These are phyloP conservation scores for Coemansia sp. DNA, from an alignment of 192 early-diverging fungal genomes.

Conservation along the genomic window DNA sequence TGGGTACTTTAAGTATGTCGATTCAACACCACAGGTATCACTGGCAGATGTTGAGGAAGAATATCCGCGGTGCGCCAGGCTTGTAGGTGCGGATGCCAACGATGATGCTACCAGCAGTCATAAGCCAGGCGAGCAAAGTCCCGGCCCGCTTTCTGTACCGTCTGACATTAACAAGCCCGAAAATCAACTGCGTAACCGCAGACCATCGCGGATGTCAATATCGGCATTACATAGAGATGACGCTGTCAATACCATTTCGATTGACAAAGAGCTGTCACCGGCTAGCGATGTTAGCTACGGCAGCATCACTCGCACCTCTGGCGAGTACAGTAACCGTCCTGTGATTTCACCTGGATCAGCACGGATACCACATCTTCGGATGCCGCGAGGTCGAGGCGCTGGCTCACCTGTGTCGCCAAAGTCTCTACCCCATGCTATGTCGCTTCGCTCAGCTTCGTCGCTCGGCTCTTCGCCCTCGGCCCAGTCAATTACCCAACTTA, in stretches of 20 bases:
- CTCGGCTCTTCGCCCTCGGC: slow-evolving; percentile 33
- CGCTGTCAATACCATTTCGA: background rate
- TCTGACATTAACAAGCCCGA: background rate
- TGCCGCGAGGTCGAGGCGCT: slow-evolving; percentile 12
- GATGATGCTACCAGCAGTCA: background rate
- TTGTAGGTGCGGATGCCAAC: background rate
- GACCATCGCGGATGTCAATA: slow-evolving; percentile 11
- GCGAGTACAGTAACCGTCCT: slow-evolving; percentile 3
- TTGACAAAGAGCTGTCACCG: slow-evolving; percentile 5
- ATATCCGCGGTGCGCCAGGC: slow-evolving; percentile 6
- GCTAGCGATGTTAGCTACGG: background rate
- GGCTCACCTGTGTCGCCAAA: slow-evolving; percentile 28
- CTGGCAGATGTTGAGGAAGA: slow-evolving; percentile 28
- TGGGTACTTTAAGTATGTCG: slow-evolving; percentile 3
- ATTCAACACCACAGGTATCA: slow-evolving; percentile 4
- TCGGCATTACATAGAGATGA: slow-evolving; percentile 2
- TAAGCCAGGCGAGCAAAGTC: background rate
- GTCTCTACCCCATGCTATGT: slow-evolving; percentile 34
- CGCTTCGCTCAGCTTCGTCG: slow-evolving; percentile 30
- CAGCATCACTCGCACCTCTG: slow-evolving; percentile 1
- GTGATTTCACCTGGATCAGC: slow-evolving; percentile 6
- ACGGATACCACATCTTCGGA: slow-evolving; percentile 16
- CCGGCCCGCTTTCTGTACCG: slow-evolving; percentile 1
- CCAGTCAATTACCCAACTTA: slow-evolving; percentile 19
- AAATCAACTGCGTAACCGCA: background rate